Evolutionary conservation across 768 basidiomycete genomes (phyloP).

Genomic region (Coprinellus micaceus): DNA sequence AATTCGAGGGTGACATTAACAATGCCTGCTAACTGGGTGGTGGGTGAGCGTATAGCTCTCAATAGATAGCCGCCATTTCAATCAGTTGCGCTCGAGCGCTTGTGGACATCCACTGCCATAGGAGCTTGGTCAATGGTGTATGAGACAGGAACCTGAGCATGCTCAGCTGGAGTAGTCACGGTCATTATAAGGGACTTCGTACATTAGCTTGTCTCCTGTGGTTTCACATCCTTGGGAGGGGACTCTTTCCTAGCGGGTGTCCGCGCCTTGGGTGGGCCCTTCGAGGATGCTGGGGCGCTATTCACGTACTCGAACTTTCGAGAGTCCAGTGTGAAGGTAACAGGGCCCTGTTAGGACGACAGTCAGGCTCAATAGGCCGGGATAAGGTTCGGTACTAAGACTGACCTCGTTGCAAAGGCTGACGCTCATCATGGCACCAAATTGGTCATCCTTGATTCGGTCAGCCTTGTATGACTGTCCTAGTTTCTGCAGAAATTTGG

Average conservation of each 20-base stretch:
- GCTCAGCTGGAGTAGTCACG: no score
- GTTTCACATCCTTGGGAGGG: neutral
- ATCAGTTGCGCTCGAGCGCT: neutral
- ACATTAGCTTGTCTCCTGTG: neutral
- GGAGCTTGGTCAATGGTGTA: no score
- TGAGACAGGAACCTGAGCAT: no score
- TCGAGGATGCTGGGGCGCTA: neutral
- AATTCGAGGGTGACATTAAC: constrained; percentile 24
- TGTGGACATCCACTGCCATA: no score
- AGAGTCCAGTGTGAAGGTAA: constrained; percentile 82
- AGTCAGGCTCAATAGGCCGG: constrained; percentile 31
- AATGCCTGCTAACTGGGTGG: constrained; percentile 14
- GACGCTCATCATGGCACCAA: constrained; percentile 97
- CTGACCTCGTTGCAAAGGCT: constrained; percentile 86
- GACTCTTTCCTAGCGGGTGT: neutral
- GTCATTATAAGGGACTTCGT: no score
- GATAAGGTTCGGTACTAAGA: no score
- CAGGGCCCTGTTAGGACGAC: constrained; percentile 56
- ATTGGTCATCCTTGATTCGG: constrained; percentile 87
- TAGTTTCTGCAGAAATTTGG: constrained; percentile 66
- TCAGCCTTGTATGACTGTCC: constrained; percentile 63
- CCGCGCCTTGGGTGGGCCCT: neutral
- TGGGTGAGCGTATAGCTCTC: neutral
- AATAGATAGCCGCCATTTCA: neutral
- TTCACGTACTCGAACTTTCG: constrained; percentile 70